phyloP scores from a whole-genome alignment of 164 flowering plant genomes.

The Magnolia kwangsiensis region DNA sequence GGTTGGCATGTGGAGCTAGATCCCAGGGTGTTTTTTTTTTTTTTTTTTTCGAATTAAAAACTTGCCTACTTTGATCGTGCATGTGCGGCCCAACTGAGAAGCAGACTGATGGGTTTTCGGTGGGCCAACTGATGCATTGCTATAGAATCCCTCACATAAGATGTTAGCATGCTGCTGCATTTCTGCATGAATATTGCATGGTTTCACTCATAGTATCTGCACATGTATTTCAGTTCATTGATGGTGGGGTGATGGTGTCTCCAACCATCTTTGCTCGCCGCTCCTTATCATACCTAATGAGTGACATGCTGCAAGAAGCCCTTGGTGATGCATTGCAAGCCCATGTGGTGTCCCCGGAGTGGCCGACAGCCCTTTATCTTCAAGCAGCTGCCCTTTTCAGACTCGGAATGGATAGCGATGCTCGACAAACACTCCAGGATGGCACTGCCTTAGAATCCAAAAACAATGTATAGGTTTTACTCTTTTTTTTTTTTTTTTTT shows the following conservation, averaged over 20 bases:
- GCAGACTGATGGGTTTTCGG: not conserved
- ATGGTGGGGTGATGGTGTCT: constrained; percentile 75
- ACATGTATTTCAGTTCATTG: constrained; percentile 51
- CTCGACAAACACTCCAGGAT: constrained; percentile 68
- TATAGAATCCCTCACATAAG: not conserved
- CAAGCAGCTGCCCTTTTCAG: constrained; percentile 68
- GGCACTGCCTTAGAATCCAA: constrained; percentile 64
- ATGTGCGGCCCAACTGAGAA: no score
- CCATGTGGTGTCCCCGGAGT: constrained; percentile 60
- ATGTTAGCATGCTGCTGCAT: not conserved
- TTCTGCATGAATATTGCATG: not conserved
- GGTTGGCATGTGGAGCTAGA: no score
- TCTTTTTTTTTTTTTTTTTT: not conserved
- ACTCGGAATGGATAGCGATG: constrained; percentile 78
- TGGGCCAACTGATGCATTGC: not conserved
- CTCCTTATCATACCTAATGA: constrained; percentile 73
- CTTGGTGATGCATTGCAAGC: constrained; percentile 85
- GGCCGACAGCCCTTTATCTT: constrained; percentile 77
- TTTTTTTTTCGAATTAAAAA: no score
- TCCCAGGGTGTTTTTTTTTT: no score
- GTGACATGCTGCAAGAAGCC: constrained; percentile 67
- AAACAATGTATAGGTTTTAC: constrained; percentile 23
- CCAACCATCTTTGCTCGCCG: constrained; percentile 79
- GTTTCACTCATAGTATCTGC: not conserved
- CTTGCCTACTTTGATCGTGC: no score